These are phyloP conservation scores for Dorcoceras hygrometricum DNA, from an alignment of 257 asterid species.

Conservation along the genomic window DNA sequence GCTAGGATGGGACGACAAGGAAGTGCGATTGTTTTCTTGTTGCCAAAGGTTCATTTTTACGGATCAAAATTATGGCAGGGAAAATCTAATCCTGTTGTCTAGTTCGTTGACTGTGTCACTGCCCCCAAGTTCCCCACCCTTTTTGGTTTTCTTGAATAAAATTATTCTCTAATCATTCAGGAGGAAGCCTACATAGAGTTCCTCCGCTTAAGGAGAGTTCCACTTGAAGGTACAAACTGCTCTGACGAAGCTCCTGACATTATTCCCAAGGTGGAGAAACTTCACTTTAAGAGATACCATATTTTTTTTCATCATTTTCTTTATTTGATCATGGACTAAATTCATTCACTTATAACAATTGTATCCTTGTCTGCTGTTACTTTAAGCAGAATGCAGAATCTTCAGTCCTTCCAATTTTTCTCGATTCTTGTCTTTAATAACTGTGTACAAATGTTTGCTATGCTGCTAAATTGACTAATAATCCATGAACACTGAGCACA, in stretches of 20 bases:
- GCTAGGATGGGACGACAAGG: slow-evolving; percentile 97
- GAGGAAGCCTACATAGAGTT: slow-evolving; percentile 90
- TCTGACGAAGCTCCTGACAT: slow-evolving; percentile 59
- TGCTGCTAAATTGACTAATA: neutral
- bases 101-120: neutral
- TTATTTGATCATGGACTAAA: neutral
- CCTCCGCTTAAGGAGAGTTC: slow-evolving; percentile 65
- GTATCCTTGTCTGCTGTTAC: neutral
- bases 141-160: slow-evolving; percentile 18
- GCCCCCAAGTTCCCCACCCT: neutral
- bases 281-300: neutral
- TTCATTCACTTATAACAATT: no score
- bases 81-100: neutral
- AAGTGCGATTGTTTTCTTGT: slow-evolving; percentile 67
- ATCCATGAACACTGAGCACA: neutral
- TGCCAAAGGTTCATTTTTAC: slow-evolving; percentile 64
- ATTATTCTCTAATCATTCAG: slow-evolving; percentile 32
- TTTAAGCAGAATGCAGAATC: neutral
- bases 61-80: neutral
- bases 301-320: neutral
- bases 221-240: slow-evolving; percentile 64
- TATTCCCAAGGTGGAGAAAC: slow-evolving; percentile 59
- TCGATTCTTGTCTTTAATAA: neutral
- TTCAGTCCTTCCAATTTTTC: neutral
- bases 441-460: neutral